Conservation (phyloP, 176 grass and related monocot species). For the Guadua angustifolia region DNA sequence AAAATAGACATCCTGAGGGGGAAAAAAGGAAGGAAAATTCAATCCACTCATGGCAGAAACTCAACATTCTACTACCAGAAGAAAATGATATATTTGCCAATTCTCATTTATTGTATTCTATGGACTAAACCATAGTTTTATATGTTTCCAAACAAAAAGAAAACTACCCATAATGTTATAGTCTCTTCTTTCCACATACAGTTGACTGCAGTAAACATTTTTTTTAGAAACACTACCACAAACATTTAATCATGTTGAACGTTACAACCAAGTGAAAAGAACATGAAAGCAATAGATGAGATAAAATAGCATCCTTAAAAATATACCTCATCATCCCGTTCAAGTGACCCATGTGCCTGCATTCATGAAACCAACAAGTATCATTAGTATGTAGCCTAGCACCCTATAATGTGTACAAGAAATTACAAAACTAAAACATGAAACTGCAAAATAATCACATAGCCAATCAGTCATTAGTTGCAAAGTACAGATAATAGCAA, state of each 20-base stretch:
- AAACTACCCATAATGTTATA: slow-evolving; percentile 8
- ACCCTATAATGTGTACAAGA: not conserved
- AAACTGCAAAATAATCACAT: slow-evolving; percentile 36
- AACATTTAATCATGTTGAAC: slow-evolving; percentile 19
- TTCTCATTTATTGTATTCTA: slow-evolving; percentile 15
- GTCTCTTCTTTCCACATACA: slow-evolving; percentile 1
- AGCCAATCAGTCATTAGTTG: slow-evolving; percentile 14
- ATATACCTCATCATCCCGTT: slow-evolving; percentile 94
- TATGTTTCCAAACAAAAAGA: slow-evolving; percentile 1
- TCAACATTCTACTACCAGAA: not conserved
- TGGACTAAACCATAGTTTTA: not conserved
- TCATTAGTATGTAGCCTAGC: slow-evolving; percentile 28
- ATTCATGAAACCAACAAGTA: slow-evolving; percentile 48
- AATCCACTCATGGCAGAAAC: slow-evolving; percentile 17
- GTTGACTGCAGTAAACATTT: not conserved
- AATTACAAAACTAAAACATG: slow-evolving; percentile 9
- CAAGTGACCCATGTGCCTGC: slow-evolving; percentile 91
- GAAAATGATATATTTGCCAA: not conserved
- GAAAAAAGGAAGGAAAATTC: not conserved
- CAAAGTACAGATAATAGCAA: not conserved
- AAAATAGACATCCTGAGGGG: slow-evolving; percentile 92
- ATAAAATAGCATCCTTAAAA: slow-evolving; percentile 25
- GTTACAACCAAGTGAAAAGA: slow-evolving; percentile 27
- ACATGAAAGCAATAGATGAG: slow-evolving; percentile 17
- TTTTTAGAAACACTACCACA: not conserved